These are phyloP conservation scores for Pseudogymnoascus sp. DNA, from an alignment of 2,329 filamentous ascomycete species.

Conservation along the genomic window DNA sequence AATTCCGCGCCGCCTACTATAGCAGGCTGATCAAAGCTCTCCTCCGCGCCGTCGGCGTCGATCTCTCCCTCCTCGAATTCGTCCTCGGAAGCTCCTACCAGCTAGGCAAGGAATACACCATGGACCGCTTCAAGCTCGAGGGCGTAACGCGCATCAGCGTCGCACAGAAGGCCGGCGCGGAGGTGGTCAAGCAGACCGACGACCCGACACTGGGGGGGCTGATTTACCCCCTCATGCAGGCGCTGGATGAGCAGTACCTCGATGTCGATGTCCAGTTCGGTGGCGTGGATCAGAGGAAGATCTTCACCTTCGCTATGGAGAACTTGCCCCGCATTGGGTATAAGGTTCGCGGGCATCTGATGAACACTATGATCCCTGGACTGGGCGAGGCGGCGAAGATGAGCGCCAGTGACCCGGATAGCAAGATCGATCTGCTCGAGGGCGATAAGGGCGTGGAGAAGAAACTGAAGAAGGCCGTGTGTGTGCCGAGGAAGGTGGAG, in stretches of 20 bases:
- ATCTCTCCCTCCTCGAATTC: slow-evolving; percentile 71
- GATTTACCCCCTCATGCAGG: slow-evolving; percentile 81
- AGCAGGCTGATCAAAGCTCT: slow-evolving; percentile 63
- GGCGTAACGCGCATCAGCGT: slow-evolving; percentile 25
- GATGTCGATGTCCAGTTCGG: slow-evolving; percentile 85
- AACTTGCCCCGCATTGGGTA: slow-evolving; percentile 81
- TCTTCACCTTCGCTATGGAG: slow-evolving; percentile 79
- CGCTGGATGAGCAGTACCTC: slow-evolving; percentile 83
- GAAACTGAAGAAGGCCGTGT: slow-evolving; percentile 81
- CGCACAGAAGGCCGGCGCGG: slow-evolving; percentile 82
- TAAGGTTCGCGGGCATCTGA: slow-evolving; percentile 58
- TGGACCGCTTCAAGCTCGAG: slow-evolving; percentile 76
- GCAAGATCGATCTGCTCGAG: slow-evolving; percentile 92
- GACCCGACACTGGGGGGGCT: slow-evolving; percentile 67
- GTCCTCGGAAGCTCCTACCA: slow-evolving; percentile 82
- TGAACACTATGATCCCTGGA: slow-evolving; percentile 87
- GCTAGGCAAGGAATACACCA: slow-evolving; percentile 61
- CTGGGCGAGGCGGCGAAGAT: slow-evolving; percentile 76
- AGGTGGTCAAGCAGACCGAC: slow-evolving; percentile 86
- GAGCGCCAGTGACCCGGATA: slow-evolving; percentile 66
- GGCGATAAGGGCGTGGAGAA: slow-evolving; percentile 62
- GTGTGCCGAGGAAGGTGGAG: slow-evolving; percentile 65
- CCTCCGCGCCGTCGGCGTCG: slow-evolving; percentile 68
- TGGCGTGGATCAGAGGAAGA: slow-evolving; percentile 78
- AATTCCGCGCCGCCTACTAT: slow-evolving; percentile 79